A percentile compares a stretch with the other conserved stretches of the same genome.
Evolutionary conservation across 2,329 filamentous ascomycete species (phyloP).

Genomic region (Arthroderma sp.): DNA sequence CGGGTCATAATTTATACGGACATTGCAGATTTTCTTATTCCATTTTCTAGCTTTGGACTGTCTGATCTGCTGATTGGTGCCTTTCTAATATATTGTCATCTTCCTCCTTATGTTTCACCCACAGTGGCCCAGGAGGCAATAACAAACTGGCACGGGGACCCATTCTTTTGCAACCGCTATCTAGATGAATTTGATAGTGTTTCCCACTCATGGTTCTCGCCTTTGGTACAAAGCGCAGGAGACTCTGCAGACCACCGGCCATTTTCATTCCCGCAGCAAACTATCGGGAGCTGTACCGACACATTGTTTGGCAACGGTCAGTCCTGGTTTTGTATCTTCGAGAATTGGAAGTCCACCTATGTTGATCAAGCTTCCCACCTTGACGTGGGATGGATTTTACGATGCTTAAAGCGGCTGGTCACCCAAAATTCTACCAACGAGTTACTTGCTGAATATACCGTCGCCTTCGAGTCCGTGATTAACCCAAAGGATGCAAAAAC

Average conservation of each 20-base stretch:
- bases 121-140: constrained; percentile 14
- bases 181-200: constrained; percentile 17
- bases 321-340: constrained; percentile 37
- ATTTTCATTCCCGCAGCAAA: constrained; percentile 24
- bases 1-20: constrained; percentile 71
- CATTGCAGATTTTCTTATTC: constrained; percentile 48
- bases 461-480: constrained; percentile 52
- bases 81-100: constrained; percentile 54
- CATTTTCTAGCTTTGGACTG: constrained; percentile 19
- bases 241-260: constrained; percentile 11
- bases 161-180: constrained; percentile 37
- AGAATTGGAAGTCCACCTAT: constrained; percentile 18
- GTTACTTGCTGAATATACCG: constrained; percentile 51
- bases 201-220: constrained; percentile 17
- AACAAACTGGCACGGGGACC: constrained; percentile 36
- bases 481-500: constrained; percentile 49
- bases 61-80: constrained; percentile 48
- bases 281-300: constrained; percentile 34
- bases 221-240: constrained; percentile 4
- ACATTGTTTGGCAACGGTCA: constrained; percentile 37
- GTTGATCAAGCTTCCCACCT: constrained; percentile 21
- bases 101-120: constrained; percentile 41
- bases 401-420: constrained; percentile 46
- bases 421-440: constrained; percentile 31
- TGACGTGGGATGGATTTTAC: constrained; percentile 37